Base-by-base conservation (phyloP, 176 grass and related monocot genomes). In the Zea luxurians region DNA sequence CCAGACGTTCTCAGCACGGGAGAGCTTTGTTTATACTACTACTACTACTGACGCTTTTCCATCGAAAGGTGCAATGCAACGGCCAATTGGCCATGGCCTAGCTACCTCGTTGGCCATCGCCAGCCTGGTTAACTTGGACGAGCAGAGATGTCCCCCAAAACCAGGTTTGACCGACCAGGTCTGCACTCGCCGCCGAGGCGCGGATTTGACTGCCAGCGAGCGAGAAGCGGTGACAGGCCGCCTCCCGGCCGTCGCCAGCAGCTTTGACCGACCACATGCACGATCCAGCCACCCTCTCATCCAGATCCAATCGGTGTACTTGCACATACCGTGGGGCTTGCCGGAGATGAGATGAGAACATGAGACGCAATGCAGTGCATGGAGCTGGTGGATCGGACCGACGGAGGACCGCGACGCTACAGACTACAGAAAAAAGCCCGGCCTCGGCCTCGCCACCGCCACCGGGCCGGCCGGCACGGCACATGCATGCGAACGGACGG, bases 121-220 rank as follows among this genome's bases (percentile, higher is more conserved):
- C 27, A 27, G 27, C 27, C 27, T 27, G 27, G 27, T 27, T 27
- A 27, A 27, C 27, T 27, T 27, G 27, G 27, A 27, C 27, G 27
- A 27, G 27, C 27, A 27, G 57, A 58, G 37, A 75, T 17, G 6
- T 1, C 6, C 4, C 34, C 27, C 27, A 40, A 42, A 61, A 37
- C 44, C 21, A 2, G 48, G 15, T 75, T 83, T 67, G 80, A 75
- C 16, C 11, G 40, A n/a, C n/a, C 27, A 1, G 0, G 27, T 27
- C 27, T 27, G 27, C 27, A 27, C 27, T 1, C 27, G 42, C 60
- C 17, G 10, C 49, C 4, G 44, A 2, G 61, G 45, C 6, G 71
- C 61, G 41, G 49, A 47, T 83, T 83, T 83, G 71, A 83, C 71
- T 37, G 82, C 45, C 66, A 77, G 65, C 65, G 0, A 36, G 35